These are phyloP conservation scores for Hypoxylon sp. DNA, from an alignment of 2,329 filamentous ascomycete genomes.

Conservation along the genomic window DNA sequence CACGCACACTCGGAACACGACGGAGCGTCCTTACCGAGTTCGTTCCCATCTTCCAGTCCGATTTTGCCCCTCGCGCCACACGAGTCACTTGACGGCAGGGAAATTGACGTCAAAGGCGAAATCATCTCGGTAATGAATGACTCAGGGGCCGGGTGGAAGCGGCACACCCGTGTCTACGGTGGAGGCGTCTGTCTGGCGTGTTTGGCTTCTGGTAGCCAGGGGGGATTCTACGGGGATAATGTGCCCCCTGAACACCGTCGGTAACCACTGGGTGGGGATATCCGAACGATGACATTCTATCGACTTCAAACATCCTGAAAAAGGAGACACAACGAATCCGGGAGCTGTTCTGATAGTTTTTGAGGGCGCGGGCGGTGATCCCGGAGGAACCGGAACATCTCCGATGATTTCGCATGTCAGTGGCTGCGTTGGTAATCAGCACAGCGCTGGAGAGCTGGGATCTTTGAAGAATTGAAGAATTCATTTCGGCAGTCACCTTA, in stretches of 20 bases:
- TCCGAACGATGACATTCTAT: constrained; percentile 1
- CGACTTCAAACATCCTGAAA: constrained; percentile 9
- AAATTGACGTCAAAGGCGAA: constrained; percentile 62
- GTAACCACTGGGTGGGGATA: constrained; percentile 41
- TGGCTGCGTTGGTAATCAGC: constrained; percentile 26
- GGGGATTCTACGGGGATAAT: constrained; percentile 66
- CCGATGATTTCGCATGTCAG: constrained; percentile 7
- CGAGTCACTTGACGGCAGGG: constrained; percentile 50
- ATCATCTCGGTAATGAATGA: constrained; percentile 62
- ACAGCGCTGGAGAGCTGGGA: constrained; percentile 8
- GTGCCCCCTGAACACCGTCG: constrained; percentile 65
- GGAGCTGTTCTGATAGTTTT: constrained; percentile 2
- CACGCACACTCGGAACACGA: constrained; percentile 38
- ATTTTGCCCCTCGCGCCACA: constrained; percentile 62
- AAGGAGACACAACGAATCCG: neutral
- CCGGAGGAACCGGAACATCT: constrained; percentile 29
- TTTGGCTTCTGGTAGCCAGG: constrained; percentile 58
- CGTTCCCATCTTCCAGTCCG: constrained; percentile 62
- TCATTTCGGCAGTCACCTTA: constrained; percentile 11
- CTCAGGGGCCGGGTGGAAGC: constrained; percentile 64
- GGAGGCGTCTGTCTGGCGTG: constrained; percentile 69
- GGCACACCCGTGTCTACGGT: constrained; percentile 70
- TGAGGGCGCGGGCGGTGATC: neutral
- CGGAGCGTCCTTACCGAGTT: constrained; percentile 57
- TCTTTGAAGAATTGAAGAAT: neutral